A percentile compares a stretch with the other conserved stretches of the same genome.
These are phyloP conservation scores for Xylona heveae DNA, from an alignment of 495 filamentous ascomycete genomes.

Conservation along the genomic window DNA sequence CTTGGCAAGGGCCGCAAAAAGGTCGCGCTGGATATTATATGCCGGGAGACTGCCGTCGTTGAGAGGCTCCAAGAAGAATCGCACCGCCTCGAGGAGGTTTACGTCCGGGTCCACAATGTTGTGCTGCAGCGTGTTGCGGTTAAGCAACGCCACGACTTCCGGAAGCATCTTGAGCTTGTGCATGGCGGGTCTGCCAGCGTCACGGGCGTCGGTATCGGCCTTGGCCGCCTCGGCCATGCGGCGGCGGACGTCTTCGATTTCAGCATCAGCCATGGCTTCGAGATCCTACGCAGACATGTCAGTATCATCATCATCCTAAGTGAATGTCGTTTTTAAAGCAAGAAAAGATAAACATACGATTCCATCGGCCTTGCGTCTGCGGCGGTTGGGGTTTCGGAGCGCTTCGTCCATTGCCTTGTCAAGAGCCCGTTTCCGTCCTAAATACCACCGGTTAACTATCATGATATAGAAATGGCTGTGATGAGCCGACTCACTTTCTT, in stretches of 20 bases:
- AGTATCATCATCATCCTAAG: conserved; percentile 6
- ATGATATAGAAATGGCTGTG: too few relatives aligned
- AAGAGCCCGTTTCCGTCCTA: conserved; percentile 53
- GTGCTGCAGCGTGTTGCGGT: conserved; percentile 64
- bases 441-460: not conserved
- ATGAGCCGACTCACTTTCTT: conserved; percentile 26
- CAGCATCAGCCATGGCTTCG: conserved; percentile 69
- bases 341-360: conserved; percentile 36
- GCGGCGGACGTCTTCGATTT: conserved; percentile 70
- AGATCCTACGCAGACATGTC: conserved; percentile 41
- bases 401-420: conserved; percentile 76
- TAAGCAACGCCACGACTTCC: conserved; percentile 72
- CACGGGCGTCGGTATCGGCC: conserved; percentile 60
- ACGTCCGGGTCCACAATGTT: conserved; percentile 79
- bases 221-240: conserved; percentile 86
- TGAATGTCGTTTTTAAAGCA: not conserved
- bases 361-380: conserved; percentile 69
- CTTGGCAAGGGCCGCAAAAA: conserved; percentile 58
- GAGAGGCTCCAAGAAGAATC: conserved; percentile 92
- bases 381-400: conserved; percentile 56
- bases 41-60: conserved; percentile 82
- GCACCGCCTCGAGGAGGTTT: conserved; percentile 83
- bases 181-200: conserved; percentile 55
- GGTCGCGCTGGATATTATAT: conserved; percentile 89
- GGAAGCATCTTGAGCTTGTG: conserved; percentile 91